These are phyloP conservation scores for Leccinum obscurum DNA, from an alignment of 768 basidiomycete species.

Conservation along the genomic window DNA sequence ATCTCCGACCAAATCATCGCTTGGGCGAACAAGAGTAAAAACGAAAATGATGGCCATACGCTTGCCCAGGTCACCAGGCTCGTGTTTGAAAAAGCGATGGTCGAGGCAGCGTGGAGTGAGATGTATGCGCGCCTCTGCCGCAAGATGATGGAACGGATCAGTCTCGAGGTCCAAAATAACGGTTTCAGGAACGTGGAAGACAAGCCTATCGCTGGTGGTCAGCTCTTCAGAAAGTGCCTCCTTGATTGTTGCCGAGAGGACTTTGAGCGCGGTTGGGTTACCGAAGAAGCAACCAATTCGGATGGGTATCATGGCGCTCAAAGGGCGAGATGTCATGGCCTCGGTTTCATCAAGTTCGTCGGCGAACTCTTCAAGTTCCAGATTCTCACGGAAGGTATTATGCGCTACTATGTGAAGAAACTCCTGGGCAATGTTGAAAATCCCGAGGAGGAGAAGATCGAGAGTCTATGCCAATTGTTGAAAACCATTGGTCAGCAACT, in stretches of 20 bases:
- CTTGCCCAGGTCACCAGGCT: constrained; percentile 95
- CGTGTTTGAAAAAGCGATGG: constrained; percentile 96
- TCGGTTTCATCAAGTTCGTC: constrained; percentile 97
- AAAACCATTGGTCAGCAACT: constrained; percentile 83
- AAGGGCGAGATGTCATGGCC: constrained; percentile 95
- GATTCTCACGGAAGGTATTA: constrained; percentile 97
- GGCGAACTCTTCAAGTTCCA: constrained; percentile 98
- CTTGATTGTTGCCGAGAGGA: constrained; percentile 97
- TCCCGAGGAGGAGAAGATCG: constrained; percentile 97
- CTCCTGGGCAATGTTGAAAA: constrained; percentile 90
- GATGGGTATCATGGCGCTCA: constrained; percentile 96
- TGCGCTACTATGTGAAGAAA: constrained; percentile 98
- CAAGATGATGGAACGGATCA: constrained; percentile 95
- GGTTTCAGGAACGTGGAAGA: constrained; percentile 79
- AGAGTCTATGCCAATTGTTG: constrained; percentile 90
- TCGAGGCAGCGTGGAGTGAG: constrained; percentile 93
- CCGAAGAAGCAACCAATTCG: constrained; percentile 86
- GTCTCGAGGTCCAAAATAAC: constrained; percentile 84
- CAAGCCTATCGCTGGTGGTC: constrained; percentile 86
- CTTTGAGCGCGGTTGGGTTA: constrained; percentile 94
- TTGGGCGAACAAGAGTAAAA: constrained; percentile 93
- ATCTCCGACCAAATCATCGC: constrained; percentile 93
- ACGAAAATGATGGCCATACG: constrained; percentile 91
- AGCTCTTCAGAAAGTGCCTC: constrained; percentile 94
- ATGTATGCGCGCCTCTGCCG: constrained; percentile 97